Conservation (phyloP, 2,329 filamentous ascomycete species). For the Lasiodiplodia gonubiensis region DNA sequence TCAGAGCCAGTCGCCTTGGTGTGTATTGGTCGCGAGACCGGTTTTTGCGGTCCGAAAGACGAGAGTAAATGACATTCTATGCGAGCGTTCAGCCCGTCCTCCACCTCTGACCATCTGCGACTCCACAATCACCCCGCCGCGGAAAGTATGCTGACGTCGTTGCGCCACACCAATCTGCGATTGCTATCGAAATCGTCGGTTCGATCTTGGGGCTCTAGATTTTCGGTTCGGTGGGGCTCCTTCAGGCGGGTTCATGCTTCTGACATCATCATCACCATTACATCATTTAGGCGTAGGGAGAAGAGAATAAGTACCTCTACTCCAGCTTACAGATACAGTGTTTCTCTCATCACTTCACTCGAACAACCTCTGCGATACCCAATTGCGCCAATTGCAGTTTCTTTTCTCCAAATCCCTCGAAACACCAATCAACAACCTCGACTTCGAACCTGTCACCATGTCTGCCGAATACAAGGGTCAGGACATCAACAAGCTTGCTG, state of each 20-base stretch:
- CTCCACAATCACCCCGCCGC: conserved; percentile 16
- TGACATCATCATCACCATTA: conserved; percentile 17
- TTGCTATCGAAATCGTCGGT: not conserved
- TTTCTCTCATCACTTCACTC: not conserved
- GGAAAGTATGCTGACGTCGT: conserved; percentile 12
- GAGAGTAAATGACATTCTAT: conserved; percentile 15
- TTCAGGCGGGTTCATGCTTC: not conserved
- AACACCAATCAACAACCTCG: not conserved
- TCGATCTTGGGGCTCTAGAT: not conserved
- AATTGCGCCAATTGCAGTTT: not conserved
- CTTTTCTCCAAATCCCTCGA: not conserved
- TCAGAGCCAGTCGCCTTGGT: conserved; percentile 2
- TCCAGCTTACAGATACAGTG: not conserved
- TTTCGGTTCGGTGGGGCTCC: not conserved
- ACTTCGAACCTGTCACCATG: not conserved
- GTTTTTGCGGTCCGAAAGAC: conserved; percentile 2
- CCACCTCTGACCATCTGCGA: not conserved
- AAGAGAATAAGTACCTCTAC: not conserved
- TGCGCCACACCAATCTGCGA: not conserved
- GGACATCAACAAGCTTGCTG: conserved; percentile 46
- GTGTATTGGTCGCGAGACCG: conserved; percentile 2
- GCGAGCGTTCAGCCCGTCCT: not conserved
- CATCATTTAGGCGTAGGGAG: conserved; percentile 3
- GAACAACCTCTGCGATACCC: not conserved
- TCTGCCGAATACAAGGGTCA: conserved; percentile 18